Evolutionary conservation across 805 yeast species (phyloP), one percentile per base, ranked within the genome.

Genomic region (Wickerhamomyces alni): DNA sequence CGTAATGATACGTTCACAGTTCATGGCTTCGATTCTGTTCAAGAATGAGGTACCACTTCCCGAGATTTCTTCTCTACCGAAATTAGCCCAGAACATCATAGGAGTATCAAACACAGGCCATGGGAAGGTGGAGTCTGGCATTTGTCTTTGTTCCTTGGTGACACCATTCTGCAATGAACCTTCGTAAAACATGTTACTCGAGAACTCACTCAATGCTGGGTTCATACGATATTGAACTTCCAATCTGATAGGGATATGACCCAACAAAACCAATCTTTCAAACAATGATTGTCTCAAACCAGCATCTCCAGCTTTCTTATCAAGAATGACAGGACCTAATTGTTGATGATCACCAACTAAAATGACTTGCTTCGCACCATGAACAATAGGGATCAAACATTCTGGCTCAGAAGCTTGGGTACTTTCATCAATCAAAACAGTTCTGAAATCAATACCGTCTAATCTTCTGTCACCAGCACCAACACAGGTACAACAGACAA

Each of bases 201-300:
- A 82, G 57, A 87, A 89, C 52, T 87, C 95, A 47, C 91, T 77
- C 38, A 89, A 63, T 45, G 80, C 71, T 8, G 97, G 97, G 55
- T 89, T 83, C 97, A 89, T 89, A 65, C 98, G 81, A 62, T 89
- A 89, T 61, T 89, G 98, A 26, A 88, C 95, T 50, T 87, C 94
- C 39, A 89, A 70, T 47, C 96, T 66, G 45, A 87, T 77, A 9
- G 97, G 97, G 9, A 75, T 72, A 55, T 87, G 89, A 3, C 95
- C 95, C 43, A 87, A 70, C 12, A 80, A 67, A 28, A 89, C 81
- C 43, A 89, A 67, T 50, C 98, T 74, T 62, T 91, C 96, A 61
- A 89, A 89, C 38, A 89, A 65, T 1, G 96, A 87, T 57, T 86
- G 95, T 43, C 74, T 75, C 40, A 91, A 70, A 18, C 97, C 96